phyloP scores from a whole-genome alignment of 2,329 filamentous ascomycete genomes.

The Mariannaea sp. region DNA sequence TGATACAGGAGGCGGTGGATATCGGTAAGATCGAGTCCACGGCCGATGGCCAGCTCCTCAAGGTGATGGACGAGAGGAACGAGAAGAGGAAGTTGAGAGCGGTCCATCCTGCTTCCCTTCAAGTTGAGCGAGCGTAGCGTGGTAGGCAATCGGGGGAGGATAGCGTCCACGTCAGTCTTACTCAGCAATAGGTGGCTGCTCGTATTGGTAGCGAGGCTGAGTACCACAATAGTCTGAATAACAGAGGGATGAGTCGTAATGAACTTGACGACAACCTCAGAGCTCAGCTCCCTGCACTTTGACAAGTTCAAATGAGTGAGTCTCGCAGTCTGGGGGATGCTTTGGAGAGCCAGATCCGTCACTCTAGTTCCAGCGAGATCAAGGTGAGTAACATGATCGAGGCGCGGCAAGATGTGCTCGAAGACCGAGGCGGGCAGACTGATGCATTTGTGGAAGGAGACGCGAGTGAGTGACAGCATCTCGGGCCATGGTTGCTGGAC shows the following conservation, averaged over 20 bases:
- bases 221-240: constrained; percentile 65
- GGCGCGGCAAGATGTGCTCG: constrained; percentile 71
- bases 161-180: constrained; percentile 64
- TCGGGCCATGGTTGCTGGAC: constrained; percentile 58
- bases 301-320: constrained; percentile 80
- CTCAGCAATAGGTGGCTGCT: constrained; percentile 74
- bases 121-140: constrained; percentile 76
- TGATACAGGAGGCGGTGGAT: constrained; percentile 68
- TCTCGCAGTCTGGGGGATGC: constrained; percentile 71
- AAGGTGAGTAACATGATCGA: constrained; percentile 72
- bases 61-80: constrained; percentile 68
- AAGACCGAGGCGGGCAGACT: constrained; percentile 70
- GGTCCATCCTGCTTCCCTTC: constrained; percentile 73
- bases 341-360: constrained; percentile 70
- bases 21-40: constrained; percentile 67
- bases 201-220: constrained; percentile 75
- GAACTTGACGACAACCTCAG: constrained; percentile 71
- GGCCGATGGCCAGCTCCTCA: constrained; percentile 76
- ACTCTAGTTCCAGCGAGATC: constrained; percentile 81
- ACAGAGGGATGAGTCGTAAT: constrained; percentile 72
- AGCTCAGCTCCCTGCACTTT: constrained; percentile 73
- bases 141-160: constrained; percentile 68
- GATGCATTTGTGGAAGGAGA: constrained; percentile 80
- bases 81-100: constrained; percentile 66
- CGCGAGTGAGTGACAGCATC: constrained; percentile 63